Percentiles rank a stretch among this genome's conserved stretches.
Evolutionary conservation across 1,284 basidiomycete species (phyloP).

Genomic region (Apiotrichum gamsii): DNA sequence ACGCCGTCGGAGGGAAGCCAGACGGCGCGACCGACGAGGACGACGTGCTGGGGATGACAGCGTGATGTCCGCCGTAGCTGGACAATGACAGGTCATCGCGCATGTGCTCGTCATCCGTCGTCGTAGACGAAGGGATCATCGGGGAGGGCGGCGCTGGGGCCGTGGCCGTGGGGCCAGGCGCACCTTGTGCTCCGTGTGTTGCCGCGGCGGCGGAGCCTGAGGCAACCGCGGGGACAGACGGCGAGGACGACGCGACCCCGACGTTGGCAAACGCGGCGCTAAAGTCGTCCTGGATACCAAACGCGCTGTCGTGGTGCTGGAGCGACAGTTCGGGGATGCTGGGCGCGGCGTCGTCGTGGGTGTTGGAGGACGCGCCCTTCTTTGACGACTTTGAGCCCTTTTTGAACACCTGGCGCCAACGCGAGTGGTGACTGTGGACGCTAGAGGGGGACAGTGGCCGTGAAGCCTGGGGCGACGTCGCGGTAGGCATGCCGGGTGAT

Average conservation of each 20-base stretch:
- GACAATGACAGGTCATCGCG: constrained; percentile 4
- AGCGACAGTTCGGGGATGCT: constrained; percentile 16
- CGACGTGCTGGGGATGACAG: neutral
- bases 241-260: too few species aligned
- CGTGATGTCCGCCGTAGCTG: constrained; percentile 1
- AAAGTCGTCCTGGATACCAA: too few species aligned
- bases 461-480: neutral
- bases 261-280: too few species aligned
- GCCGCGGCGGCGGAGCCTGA: too few species aligned
- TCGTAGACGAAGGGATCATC: too few species aligned
- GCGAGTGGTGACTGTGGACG: constrained; percentile 2
- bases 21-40: neutral
- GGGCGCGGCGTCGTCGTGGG: constrained; percentile 3
- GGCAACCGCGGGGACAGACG: too few species aligned
- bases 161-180: neutral
- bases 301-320: neutral
- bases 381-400: constrained; percentile 2
- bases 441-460: neutral
- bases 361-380: neutral
- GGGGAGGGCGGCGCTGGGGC: constrained; percentile 1
- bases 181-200: too few species aligned
- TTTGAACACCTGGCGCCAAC: constrained; percentile 10
- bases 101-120: constrained; percentile 1
- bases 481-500: neutral
- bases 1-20: constrained; percentile 12